phyloP scores from a whole-genome alignment of 139 green algal genomes.

The Auxenochlorella protothecoides region DNA sequence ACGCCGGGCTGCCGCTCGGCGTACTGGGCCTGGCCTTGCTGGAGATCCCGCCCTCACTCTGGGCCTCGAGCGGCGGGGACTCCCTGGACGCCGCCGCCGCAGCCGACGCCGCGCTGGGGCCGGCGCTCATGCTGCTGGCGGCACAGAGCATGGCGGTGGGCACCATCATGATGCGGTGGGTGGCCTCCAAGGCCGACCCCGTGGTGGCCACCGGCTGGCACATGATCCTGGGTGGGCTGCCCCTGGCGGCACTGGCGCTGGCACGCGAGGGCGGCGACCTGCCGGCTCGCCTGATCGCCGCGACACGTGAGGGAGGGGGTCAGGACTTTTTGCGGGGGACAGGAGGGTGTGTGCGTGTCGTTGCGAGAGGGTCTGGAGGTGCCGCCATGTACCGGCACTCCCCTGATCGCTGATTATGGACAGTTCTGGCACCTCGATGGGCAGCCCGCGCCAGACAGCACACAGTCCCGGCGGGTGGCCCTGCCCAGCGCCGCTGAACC shows the following conservation, averaged over 20 bases:
- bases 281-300: conserved; percentile 8
- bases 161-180: conserved; percentile 91
- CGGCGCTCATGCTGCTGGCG: conserved; percentile 79
- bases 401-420: too few species aligned
- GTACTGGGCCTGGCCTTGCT: conserved; percentile 80
- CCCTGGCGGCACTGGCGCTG: conserved; percentile 42
- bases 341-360: too few species aligned
- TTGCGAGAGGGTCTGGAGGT: too few species aligned
- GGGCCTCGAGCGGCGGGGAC: conserved; percentile 3
- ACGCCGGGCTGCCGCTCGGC: conserved; percentile 61
- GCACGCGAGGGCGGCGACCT: conserved; percentile 30
- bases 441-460: background rate
- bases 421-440: too few species aligned
- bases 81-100: background rate
- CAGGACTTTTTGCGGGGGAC: background rate
- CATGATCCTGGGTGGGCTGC: conserved; percentile 86
- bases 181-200: conserved; percentile 65
- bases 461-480: background rate
- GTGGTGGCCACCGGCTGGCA: conserved; percentile 95
- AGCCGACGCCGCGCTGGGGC: background rate
- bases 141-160: conserved; percentile 95
- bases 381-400: too few species aligned
- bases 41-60: conserved; percentile 55
- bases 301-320: too few species aligned
- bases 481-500: background rate